Evolutionary conservation across 108 stramenopile genomes (phyloP).

Genomic region (Skeletonema potamos): DNA sequence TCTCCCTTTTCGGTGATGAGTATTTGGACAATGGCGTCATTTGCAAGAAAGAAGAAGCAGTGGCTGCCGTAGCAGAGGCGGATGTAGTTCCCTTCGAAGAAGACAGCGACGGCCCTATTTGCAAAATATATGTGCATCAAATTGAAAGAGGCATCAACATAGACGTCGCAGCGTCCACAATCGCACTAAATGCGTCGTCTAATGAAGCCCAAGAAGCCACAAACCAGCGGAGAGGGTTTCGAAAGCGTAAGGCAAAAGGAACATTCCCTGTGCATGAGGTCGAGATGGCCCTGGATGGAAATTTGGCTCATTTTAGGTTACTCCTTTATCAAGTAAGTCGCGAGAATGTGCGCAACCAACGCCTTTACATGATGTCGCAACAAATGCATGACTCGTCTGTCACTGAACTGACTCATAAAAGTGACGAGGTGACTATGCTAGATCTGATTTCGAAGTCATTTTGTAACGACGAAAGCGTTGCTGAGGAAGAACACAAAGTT

Average conservation of each 20-base stretch:
- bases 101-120: slow-evolving; percentile 4
- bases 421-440: slow-evolving; percentile 4
- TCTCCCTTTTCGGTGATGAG: not conserved
- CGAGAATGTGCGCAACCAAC: slow-evolving; percentile 25
- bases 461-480: not conserved
- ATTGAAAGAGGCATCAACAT: slow-evolving; percentile 27
- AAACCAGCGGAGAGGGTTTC: slow-evolving; percentile 28
- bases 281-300: slow-evolving; percentile 29
- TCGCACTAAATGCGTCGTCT: slow-evolving; percentile 9
- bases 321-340: slow-evolving; percentile 28
- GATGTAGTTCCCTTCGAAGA: not conserved
- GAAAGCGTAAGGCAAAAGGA: slow-evolving; percentile 17
- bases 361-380: slow-evolving; percentile 17
- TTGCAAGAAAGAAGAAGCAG: not conserved
- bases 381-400: not conserved
- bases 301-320: slow-evolving; percentile 45
- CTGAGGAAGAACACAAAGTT: not conserved
- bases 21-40: not conserved
- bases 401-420: slow-evolving; percentile 10
- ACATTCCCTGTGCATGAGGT: slow-evolving; percentile 15
- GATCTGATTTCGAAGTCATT: slow-evolving; percentile 2
- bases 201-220: not conserved
- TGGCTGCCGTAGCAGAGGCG: not conserved
- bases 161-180: slow-evolving; percentile 36
- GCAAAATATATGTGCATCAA: slow-evolving; percentile 35